A percentile compares a stretch with the other conserved stretches of the same genome.
These are phyloP conservation scores for Magnaporthales sp. DNA, from an alignment of 2,329 filamentous ascomycete genomes.

Conservation along the genomic window DNA sequence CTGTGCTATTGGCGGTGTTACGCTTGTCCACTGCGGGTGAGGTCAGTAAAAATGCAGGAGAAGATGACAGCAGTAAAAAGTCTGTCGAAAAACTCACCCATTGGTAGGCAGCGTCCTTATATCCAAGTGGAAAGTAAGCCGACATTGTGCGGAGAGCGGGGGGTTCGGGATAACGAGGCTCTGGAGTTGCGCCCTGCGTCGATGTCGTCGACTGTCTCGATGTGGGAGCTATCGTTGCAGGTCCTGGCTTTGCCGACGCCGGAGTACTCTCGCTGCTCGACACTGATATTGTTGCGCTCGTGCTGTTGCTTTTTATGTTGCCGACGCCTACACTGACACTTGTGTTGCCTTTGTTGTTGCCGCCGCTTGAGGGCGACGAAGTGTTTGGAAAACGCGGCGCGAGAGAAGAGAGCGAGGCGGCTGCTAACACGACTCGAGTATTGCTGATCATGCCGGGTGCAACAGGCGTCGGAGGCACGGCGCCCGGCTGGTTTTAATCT, in stretches of 20 bases:
- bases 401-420: not conserved
- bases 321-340: not conserved
- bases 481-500: not conserved
- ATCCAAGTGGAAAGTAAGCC: slow-evolving; percentile 72
- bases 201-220: slow-evolving; percentile 14
- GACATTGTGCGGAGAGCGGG: slow-evolving; percentile 31
- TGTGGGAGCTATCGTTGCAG: not conserved
- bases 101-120: slow-evolving; percentile 85
- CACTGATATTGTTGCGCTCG: not conserved
- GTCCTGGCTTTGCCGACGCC: not conserved
- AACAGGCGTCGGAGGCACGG: not conserved
- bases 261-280: not conserved
- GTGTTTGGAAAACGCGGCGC: not conserved
- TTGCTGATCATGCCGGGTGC: not conserved
- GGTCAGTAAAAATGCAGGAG: slow-evolving; percentile 6
- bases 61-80: not conserved
- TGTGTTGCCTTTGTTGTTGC: not conserved
- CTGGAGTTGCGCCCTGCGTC: slow-evolving; percentile 11
- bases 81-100: slow-evolving; percentile 74
- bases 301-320: not conserved
- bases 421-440: not conserved
- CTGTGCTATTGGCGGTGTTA: slow-evolving; percentile 78
- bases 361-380: not conserved
- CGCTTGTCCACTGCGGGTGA: slow-evolving; percentile 62
- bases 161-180: not conserved